Evolutionary conservation across 257 asterid species (phyloP), one percentile per base, ranked within the genome.

Genomic region (Craterostigma plantagineum): DNA sequence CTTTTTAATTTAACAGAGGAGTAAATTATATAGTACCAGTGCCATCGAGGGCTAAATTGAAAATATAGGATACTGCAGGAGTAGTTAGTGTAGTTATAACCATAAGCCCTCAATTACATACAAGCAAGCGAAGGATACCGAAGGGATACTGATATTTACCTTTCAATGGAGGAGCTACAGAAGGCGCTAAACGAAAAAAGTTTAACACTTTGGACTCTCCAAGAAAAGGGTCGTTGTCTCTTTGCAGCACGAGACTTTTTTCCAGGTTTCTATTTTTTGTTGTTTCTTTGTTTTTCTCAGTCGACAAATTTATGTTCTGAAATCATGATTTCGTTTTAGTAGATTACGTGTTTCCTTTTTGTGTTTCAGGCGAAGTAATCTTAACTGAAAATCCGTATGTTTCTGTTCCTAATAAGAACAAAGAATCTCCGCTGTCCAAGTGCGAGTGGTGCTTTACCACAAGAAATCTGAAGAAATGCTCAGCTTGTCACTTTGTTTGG

Each of bases 361-460:
- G 11, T 41, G 36, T 43, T 66, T 38, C 45, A 82, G 98, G 95
- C 47, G 95, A 76, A 59, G 91, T 76, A 50, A 83, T 90, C 51
- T 30, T 70, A 53, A 68, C 76, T 18, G 83, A 76, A 65, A 71
- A 63, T 18, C 92, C 95, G 2, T 90, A 82, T 64, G 92, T 79
- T 44, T 66, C 63, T 36, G 95, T 82, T 52, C 74, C 95, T 11
- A 87, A 63, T 51, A 76, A 69, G 62, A 65, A 68, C 4, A 72
- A 55, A 42, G 92, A 72, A 44, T 67, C 81, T 34, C 69, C 72
- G 34, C 34, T 42, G 27, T 36, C 62, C 13, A 82, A 70, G 72
- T 90, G 98, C 37, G 95, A 90, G 44, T 72, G 83, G 71, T 90
- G 98, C 59, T 79, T 90, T 51, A 50, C 70, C 35, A 61, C 81